These are phyloP conservation scores for Vitis vinifera DNA, from an alignment of 164 flowering plant species.

Conservation along the genomic window DNA sequence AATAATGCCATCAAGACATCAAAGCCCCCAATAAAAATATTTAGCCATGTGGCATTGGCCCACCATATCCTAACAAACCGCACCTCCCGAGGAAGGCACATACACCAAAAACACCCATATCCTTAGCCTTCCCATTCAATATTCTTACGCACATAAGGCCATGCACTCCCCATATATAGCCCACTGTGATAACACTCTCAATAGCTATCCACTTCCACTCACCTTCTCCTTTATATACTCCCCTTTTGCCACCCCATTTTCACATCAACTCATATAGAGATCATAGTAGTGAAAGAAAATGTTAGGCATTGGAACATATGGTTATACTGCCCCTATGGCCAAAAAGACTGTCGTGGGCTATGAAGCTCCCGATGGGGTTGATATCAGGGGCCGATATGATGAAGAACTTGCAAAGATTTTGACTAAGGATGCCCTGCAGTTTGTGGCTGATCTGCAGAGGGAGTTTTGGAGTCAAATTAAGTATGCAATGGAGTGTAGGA, in stretches of 20 bases:
- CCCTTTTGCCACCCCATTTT: not conserved
- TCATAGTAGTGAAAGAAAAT: constrained; percentile 4
- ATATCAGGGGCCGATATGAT: constrained; percentile 66
- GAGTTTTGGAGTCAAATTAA: constrained; percentile 57
- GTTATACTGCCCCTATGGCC: not conserved
- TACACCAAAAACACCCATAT: not conserved
- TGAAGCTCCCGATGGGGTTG: constrained; percentile 82
- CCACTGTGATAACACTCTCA: constrained; percentile 14
- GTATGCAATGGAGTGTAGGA: constrained; percentile 79
- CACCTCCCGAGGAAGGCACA: constrained; percentile 18
- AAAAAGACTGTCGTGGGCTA: constrained; percentile 26
- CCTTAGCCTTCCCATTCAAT: not conserved
- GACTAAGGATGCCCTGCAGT: constrained; percentile 66
- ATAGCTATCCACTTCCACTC: constrained; percentile 3
- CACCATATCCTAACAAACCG: not conserved
- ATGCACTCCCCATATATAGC: not conserved
- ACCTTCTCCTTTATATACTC: not conserved
- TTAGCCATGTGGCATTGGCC: too few relatives aligned
- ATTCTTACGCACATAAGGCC: constrained; percentile 1
- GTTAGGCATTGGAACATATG: constrained; percentile 14
- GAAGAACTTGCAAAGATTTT: constrained; percentile 64
- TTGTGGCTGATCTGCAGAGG: constrained; percentile 75
- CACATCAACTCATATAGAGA: not conserved
- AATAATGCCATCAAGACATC: too few relatives aligned
- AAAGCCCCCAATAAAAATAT: too few relatives aligned